Evolutionary conservation across 306 rosid genomes (phyloP).

Genomic region (Ochetophila trinervis): DNA sequence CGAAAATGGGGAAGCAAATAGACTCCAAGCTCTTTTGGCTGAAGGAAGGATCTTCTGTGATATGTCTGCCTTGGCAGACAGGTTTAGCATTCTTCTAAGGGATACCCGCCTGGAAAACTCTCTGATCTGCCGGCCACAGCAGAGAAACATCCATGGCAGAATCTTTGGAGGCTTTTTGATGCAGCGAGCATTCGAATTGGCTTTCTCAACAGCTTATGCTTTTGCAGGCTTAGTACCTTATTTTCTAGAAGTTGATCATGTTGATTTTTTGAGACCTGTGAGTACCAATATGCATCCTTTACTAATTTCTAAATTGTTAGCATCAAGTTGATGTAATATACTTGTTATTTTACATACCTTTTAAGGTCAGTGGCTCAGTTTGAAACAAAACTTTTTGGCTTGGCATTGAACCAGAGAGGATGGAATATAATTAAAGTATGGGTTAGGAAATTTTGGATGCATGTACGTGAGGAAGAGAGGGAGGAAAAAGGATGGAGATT

Average conservation of each 20-base stretch:
- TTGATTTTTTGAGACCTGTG: slow-evolving; percentile 92
- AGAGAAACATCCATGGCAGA: slow-evolving; percentile 94
- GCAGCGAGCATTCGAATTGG: slow-evolving; percentile 94
- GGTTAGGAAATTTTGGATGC: too few relatives aligned
- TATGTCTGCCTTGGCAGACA: slow-evolving; percentile 76
- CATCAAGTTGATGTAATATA: neutral
- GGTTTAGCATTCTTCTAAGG: slow-evolving; percentile 79
- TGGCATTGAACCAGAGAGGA: too few relatives aligned
- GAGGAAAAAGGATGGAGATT: too few relatives aligned
- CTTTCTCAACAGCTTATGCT: slow-evolving; percentile 87
- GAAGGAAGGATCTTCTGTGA: slow-evolving; percentile 21
- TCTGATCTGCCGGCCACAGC: slow-evolving; percentile 91
- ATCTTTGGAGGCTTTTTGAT: slow-evolving; percentile 94
- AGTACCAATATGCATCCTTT: neutral
- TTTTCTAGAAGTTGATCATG: slow-evolving; percentile 94
- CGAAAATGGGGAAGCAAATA: slow-evolving; percentile 39
- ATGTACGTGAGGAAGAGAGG: too few relatives aligned
- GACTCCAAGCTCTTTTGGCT: slow-evolving; percentile 12
- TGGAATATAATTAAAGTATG: too few relatives aligned
- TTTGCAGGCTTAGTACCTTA: slow-evolving; percentile 88
- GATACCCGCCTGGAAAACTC: slow-evolving; percentile 75
- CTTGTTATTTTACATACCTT: too few relatives aligned
- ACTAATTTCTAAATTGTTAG: neutral
- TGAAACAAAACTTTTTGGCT: too few relatives aligned
- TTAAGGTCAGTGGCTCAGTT: too few relatives aligned